Conservation (phyloP, 1,284 basidiomycete species). For the Farysia itapuensis region DNA sequence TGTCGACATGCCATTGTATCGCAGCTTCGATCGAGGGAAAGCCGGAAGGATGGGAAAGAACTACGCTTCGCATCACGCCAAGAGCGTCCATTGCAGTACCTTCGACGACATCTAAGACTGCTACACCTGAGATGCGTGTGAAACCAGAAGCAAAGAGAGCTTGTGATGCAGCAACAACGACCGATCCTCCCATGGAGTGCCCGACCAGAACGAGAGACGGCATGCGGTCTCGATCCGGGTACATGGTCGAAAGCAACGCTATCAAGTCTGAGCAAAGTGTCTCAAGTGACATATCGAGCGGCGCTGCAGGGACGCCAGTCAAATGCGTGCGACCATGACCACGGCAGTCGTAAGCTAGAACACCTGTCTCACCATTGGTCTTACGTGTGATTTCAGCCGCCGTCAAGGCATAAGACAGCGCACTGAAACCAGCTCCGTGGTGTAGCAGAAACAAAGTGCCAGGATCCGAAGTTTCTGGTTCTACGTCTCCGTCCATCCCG, state of each 20-base stretch:
- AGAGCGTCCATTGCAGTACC: conserved; percentile 92
- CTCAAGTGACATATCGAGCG: conserved; percentile 47
- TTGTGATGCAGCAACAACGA: conserved; percentile 43
- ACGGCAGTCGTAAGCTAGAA: conserved; percentile 80
- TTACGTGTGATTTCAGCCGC: conserved; percentile 73
- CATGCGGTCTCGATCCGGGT: conserved; percentile 22
- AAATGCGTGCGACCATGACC: conserved; percentile 70
- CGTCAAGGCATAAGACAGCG: conserved; percentile 82
- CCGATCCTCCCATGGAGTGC: conserved; percentile 61
- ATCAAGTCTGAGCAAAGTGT: conserved; percentile 39
- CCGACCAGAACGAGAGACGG: conserved; percentile 53
- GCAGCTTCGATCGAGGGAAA: conserved; percentile 82
- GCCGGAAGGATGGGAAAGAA: conserved; percentile 79
- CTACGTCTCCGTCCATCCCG: conserved; percentile 61
- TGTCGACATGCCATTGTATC: conserved; percentile 85
- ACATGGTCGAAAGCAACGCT: conserved; percentile 33
- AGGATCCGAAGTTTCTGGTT: conserved; percentile 22
- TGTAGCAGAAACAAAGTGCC: conserved; percentile 81
- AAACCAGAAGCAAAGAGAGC: conserved; percentile 19
- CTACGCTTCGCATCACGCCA: conserved; percentile 82
- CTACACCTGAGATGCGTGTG: conserved; percentile 71
- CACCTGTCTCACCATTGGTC: conserved; percentile 75
- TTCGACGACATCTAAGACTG: conserved; percentile 93
- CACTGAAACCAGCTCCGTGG: conserved; percentile 90
- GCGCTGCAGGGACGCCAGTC: background rate